phyloP scores from a whole-genome alignment of 78 protist species.

The Isochrysis galbana region DNA sequence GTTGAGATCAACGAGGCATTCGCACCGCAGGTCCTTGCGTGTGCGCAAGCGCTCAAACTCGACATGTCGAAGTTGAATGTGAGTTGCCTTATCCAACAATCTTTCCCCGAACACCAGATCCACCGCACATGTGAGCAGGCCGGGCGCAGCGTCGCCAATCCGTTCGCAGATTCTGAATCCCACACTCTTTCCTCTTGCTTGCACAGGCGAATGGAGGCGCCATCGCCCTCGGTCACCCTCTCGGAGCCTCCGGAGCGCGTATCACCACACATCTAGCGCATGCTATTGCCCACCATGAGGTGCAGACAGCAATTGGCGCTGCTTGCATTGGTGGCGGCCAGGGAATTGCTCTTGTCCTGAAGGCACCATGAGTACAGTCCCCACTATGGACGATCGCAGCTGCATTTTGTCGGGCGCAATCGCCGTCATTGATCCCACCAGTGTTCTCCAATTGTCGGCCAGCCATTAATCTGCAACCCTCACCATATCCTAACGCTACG shows the following conservation, averaged over 20 bases:
- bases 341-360: constrained; percentile 72
- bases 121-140: no score
- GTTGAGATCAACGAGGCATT: constrained; percentile 87
- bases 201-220: constrained; percentile 90
- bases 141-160: constrained; percentile 47
- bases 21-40: constrained; percentile 65
- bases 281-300: not conserved
- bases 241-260: constrained; percentile 77
- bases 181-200: no score
- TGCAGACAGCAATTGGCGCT: constrained; percentile 60
- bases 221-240: constrained; percentile 89
- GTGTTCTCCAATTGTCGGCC: no score
- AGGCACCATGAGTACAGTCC: no score
- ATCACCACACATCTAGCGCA: constrained; percentile 68
- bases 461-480: no score
- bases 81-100: no score
- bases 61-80: not conserved
- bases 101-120: no score
- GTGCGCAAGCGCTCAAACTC: not conserved
- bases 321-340: constrained; percentile 88
- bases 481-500: no score
- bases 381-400: no score
- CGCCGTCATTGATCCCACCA: no score
- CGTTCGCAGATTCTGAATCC: no score
- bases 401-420: no score